Percentiles rank a stretch among this genome's conserved stretches.
Evolutionary conservation across 2,329 filamentous ascomycete species (phyloP).

Genomic region (Pestalotiopsis sp.): DNA sequence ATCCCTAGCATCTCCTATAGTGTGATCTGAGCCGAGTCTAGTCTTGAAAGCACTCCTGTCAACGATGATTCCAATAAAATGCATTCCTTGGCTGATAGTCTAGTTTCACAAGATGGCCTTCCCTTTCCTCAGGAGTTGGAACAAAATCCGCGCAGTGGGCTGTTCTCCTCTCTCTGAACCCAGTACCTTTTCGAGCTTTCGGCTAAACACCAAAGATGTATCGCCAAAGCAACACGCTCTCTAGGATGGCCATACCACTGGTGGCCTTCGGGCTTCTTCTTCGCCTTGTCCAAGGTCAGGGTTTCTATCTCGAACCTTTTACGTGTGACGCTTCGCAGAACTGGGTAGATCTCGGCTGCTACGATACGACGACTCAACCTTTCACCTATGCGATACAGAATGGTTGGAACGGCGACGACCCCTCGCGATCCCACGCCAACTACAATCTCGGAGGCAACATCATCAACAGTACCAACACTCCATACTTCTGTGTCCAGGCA

Average conservation of each 20-base stretch:
- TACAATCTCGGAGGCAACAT: background rate
- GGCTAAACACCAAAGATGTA: background rate
- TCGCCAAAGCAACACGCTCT: background rate
- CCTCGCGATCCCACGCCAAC: background rate
- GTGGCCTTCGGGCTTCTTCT: background rate
- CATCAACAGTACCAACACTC: conserved; percentile 1
- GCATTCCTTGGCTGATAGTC: background rate
- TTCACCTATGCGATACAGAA: conserved; percentile 1
- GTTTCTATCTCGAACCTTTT: background rate
- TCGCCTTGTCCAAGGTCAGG: background rate
- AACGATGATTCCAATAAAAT: background rate
- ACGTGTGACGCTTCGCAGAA: background rate
- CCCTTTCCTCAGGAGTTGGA: background rate
- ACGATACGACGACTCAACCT: background rate
- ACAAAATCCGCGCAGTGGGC: background rate
- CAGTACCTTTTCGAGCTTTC: background rate
- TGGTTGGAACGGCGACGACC: background rate
- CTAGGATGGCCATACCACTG: background rate
- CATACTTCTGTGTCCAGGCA: background rate
- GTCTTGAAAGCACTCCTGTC: background rate
- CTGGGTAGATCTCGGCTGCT: conserved; percentile 3
- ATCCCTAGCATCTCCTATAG: background rate
- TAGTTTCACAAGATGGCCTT: background rate
- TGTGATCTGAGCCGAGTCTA: background rate
- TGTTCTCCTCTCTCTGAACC: background rate